A percentile compares a stretch with the other conserved stretches of the same genome.
These are phyloP conservation scores for Penstemon davidsonii DNA, from an alignment of 257 asterid species.

Conservation along the genomic window DNA sequence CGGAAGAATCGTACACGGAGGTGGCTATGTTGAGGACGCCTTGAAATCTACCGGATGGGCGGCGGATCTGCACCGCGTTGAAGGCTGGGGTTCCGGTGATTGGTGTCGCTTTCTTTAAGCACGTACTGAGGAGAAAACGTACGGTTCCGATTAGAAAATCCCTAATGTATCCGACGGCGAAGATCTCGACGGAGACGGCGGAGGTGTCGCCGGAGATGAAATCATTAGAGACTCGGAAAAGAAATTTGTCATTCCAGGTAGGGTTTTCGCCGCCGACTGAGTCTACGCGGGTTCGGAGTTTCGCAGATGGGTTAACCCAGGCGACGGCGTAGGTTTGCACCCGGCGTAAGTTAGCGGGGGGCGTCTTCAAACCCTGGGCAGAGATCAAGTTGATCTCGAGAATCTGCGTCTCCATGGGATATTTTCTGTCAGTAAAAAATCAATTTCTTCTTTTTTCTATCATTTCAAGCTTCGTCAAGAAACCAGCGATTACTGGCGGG, in stretches of 20 bases:
- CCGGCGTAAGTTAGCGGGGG: conserved; percentile 56
- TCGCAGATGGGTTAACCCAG: conserved; percentile 65
- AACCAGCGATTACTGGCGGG: neutral
- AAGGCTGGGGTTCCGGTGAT: conserved; percentile 53
- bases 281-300: conserved; percentile 76
- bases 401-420: conserved; percentile 44
- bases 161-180: conserved; percentile 65
- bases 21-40: conserved; percentile 83
- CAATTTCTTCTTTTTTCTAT: too few relatives aligned
- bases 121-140: conserved; percentile 69
- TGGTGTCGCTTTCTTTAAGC: conserved; percentile 27
- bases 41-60: conserved; percentile 80
- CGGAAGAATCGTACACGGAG: conserved; percentile 49
- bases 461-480: conserved; percentile 7
- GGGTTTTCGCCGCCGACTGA: conserved; percentile 74
- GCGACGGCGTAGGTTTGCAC: conserved; percentile 72
- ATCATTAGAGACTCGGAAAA: conserved; percentile 66
- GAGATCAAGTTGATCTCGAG: conserved; percentile 89
- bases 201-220: conserved; percentile 77
- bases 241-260: conserved; percentile 91
- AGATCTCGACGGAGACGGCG: conserved; percentile 77
- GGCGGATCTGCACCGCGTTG: conserved; percentile 78
- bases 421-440: conserved; percentile 21
- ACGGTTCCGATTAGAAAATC: conserved; percentile 74
- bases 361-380: conserved; percentile 81